phyloP scores from a whole-genome alignment of 352 stramenopile genomes.

The Phytophthora hybrid region DNA sequence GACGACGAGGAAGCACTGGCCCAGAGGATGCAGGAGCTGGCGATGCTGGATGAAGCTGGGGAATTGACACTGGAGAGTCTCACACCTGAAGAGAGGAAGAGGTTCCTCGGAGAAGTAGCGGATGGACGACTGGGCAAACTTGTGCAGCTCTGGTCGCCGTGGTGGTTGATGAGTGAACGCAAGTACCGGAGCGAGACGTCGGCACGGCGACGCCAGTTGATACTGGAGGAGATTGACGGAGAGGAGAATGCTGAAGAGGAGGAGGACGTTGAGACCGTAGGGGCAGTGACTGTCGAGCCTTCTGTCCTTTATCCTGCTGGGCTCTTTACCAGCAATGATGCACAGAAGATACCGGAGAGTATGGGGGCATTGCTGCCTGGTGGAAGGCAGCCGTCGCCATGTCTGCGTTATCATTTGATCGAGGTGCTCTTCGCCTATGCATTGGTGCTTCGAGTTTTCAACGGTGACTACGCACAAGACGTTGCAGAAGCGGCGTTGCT shows the following conservation, averaged over 20 bases:
- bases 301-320: constrained; percentile 51
- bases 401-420: constrained; percentile 65
- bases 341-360: constrained; percentile 44
- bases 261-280: constrained; percentile 9
- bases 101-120: constrained; percentile 72
- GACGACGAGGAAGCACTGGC: constrained; percentile 32
- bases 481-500: constrained; percentile 50
- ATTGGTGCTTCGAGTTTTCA: constrained; percentile 76
- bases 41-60: constrained; percentile 47
- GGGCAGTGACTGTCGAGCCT: constrained; percentile 1
- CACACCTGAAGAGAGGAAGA: constrained; percentile 59
- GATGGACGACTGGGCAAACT: constrained; percentile 72
- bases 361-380: constrained; percentile 45
- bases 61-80: constrained; percentile 72
- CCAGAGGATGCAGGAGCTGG: constrained; percentile 59
- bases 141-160: constrained; percentile 74
- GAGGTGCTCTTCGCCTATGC: constrained; percentile 80
- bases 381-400: constrained; percentile 44
- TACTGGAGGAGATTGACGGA: constrained; percentile 54
- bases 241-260: constrained; percentile 18
- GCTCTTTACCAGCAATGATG: constrained; percentile 56
- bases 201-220: constrained; percentile 45
- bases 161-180: constrained; percentile 61
- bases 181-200: constrained; percentile 68
- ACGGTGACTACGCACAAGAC: constrained; percentile 80